Evolutionary conservation across 441 rosid species (phyloP).

Genomic region (Codiaeum variegatum): DNA sequence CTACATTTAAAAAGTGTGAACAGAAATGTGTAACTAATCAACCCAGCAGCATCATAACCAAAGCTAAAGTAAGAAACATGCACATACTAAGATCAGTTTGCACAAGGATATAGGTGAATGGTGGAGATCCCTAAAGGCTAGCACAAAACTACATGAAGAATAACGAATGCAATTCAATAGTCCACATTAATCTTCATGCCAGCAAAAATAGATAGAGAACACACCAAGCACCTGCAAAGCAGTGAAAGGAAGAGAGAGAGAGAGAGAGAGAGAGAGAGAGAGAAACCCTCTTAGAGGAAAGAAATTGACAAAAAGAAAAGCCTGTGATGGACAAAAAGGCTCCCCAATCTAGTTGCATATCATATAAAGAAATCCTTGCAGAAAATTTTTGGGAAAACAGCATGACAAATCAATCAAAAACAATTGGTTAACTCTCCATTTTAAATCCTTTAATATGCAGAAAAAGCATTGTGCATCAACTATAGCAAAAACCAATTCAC

Average conservation of each 20-base stretch:
- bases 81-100: neutral
- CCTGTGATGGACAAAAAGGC: neutral
- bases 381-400: neutral
- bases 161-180: neutral
- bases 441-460: neutral
- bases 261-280: neutral
- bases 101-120: neutral
- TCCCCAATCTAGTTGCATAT: no score
- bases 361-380: constrained; percentile 4
- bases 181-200: neutral
- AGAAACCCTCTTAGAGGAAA: neutral
- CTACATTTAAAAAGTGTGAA: constrained; percentile 39
- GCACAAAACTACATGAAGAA: constrained; percentile 7
- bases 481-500: neutral
- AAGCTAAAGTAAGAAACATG: neutral
- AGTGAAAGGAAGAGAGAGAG: neutral
- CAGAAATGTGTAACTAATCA: constrained; percentile 18
- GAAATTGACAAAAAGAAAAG: neutral
- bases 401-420: neutral
- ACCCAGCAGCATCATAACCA: constrained; percentile 16
- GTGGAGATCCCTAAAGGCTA: neutral
- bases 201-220: neutral
- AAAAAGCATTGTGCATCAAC: neutral
- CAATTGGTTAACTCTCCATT: neutral
- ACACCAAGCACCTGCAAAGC: neutral